phyloP scores from a whole-genome alignment of 257 asterid species.

The Verbena officinalis region DNA sequence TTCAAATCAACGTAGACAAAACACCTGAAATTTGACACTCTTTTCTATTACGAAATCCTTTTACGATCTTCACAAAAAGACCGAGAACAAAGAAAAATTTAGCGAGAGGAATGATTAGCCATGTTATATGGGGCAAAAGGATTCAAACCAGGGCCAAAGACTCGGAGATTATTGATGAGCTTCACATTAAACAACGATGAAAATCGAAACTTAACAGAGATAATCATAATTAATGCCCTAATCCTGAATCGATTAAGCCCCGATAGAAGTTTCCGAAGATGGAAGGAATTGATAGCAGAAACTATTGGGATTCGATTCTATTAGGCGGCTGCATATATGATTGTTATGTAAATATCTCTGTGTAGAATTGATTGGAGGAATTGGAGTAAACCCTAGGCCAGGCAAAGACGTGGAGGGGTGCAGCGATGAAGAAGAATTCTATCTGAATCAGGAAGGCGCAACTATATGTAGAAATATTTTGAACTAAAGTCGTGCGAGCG shows the following conservation, averaged over 20 bases:
- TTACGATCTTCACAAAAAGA: constrained; percentile 31
- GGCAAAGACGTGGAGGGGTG: constrained; percentile 10
- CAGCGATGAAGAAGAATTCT: neutral
- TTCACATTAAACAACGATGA: constrained; percentile 58
- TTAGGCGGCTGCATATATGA: constrained; percentile 65
- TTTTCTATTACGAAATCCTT: constrained; percentile 21
- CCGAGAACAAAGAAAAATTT: constrained; percentile 30
- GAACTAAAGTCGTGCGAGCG: neutral
- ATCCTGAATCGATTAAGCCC: constrained; percentile 19
- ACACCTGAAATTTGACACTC: constrained; percentile 29
- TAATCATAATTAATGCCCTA: constrained; percentile 52
- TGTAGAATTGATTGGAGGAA: neutral
- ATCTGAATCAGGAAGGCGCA: neutral
- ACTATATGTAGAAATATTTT: too few relatives aligned
- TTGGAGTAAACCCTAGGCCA: constrained; percentile 48
- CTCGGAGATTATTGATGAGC: constrained; percentile 68
- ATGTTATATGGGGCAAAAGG: constrained; percentile 82
- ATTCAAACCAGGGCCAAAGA: constrained; percentile 95
- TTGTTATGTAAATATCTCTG: constrained; percentile 9
- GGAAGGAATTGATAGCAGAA: constrained; percentile 20
- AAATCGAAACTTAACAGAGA: constrained; percentile 38
- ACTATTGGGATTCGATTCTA: constrained; percentile 26
- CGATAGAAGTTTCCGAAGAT: neutral
- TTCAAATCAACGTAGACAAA: constrained; percentile 18
- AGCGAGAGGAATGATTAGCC: constrained; percentile 93